Conservation (phyloP, 441 rosid species). For the Populus trichocarpa region DNA sequence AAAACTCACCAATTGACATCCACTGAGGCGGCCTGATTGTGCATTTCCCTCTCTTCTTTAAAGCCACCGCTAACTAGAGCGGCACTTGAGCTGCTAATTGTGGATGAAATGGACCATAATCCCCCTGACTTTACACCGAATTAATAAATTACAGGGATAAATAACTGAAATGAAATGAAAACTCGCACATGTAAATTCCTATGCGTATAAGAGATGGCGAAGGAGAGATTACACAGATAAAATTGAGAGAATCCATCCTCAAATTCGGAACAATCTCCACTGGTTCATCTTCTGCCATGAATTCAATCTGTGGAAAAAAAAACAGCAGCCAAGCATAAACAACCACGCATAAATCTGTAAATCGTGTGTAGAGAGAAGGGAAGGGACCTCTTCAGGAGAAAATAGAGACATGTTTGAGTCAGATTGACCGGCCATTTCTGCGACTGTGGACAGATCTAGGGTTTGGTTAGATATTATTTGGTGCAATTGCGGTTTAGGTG, state of each 20-base stretch:
- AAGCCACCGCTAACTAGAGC: constrained; percentile 80
- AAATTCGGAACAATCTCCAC: constrained; percentile 87
- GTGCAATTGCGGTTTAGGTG: background rate
- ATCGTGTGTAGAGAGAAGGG: background rate
- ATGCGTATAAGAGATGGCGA: background rate
- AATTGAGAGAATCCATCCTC: constrained; percentile 79
- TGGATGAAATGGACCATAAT: constrained; percentile 80
- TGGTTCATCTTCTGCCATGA: constrained; percentile 77
- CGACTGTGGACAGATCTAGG: constrained; percentile 15
- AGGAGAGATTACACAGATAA: constrained; percentile 52
- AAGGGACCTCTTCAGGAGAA: constrained; percentile 72
- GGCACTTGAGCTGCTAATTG: constrained; percentile 73
- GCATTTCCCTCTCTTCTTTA: constrained; percentile 77
- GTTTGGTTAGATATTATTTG: background rate
- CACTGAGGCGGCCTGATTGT: constrained; percentile 57
- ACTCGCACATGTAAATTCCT: background rate
- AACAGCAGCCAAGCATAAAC: background rate
- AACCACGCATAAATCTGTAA: background rate
- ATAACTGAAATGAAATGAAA: background rate
- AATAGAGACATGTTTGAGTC: constrained; percentile 58
- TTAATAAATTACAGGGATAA: background rate
- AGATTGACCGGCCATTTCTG: constrained; percentile 72
- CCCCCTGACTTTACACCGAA: constrained; percentile 46
- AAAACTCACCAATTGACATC: constrained; percentile 64
- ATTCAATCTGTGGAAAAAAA: constrained; percentile 53